phyloP scores from a whole-genome alignment of 805 yeast species.

The Wickerhamiella cacticola region DNA sequence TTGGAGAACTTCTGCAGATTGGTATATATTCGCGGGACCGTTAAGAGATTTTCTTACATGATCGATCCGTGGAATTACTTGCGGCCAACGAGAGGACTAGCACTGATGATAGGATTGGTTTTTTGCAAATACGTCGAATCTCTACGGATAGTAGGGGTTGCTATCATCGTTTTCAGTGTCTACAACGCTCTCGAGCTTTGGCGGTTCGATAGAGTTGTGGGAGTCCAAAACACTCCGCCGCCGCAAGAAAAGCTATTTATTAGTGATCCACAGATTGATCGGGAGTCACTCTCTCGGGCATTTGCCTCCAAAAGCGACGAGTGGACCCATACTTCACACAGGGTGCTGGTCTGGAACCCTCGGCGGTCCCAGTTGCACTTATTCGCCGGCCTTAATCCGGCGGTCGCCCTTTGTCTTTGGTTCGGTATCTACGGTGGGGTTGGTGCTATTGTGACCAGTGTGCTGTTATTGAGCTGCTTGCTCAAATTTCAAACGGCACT shows the following conservation, averaged over 20 bases:
- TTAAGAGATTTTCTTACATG: background rate
- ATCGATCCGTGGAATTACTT: background rate
- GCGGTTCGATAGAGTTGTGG: conserved; percentile 1
- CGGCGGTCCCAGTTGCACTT: background rate
- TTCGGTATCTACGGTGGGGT: background rate
- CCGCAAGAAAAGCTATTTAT: conserved; percentile 1
- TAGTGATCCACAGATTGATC: background rate
- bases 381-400: conserved; percentile 4
- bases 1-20: background rate
- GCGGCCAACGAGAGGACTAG: background rate
- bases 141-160: background rate
- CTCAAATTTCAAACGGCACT: background rate
- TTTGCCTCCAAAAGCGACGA: background rate
- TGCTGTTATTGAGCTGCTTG: background rate
- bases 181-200: conserved; percentile 8
- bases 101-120: background rate
- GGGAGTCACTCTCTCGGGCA: background rate
- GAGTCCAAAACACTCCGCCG: background rate
- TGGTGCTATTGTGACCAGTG: background rate
- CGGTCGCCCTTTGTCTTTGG: background rate
- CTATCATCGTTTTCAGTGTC: background rate
- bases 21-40: background rate
- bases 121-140: background rate
- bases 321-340: conserved; percentile 2
- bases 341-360: conserved; percentile 6